A percentile compares a stretch with the other conserved stretches of the same genome.
Conservation (phyloP, 2,329 filamentous ascomycete genomes). For the Falciphora oryzae region DNA sequence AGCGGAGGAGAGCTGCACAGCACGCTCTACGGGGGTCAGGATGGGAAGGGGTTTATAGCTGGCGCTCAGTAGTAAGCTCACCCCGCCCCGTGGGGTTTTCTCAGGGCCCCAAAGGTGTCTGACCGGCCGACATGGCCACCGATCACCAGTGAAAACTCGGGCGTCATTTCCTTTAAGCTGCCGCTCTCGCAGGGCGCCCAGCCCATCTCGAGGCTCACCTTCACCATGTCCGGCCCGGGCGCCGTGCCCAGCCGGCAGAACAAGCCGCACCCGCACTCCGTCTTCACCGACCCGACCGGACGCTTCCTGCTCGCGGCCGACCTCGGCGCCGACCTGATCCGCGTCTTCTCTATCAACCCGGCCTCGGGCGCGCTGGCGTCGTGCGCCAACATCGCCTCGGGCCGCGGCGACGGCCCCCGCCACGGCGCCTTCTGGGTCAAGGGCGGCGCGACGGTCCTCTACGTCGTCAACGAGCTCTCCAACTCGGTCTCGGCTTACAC, state of each 20-base stretch:
- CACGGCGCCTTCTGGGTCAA: slow-evolving; percentile 45
- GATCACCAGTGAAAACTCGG: slow-evolving; percentile 31
- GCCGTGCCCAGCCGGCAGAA: slow-evolving; percentile 45
- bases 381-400: slow-evolving; percentile 35
- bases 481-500: slow-evolving; percentile 45
- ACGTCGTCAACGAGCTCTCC: slow-evolving; percentile 38
- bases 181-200: slow-evolving; percentile 25
- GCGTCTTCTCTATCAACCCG: slow-evolving; percentile 45
- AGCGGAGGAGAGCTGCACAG: slow-evolving; percentile 35
- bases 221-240: slow-evolving; percentile 35
- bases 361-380: slow-evolving; percentile 37
- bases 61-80: slow-evolving; percentile 36
- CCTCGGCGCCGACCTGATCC: slow-evolving; percentile 48
- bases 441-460: slow-evolving; percentile 20
- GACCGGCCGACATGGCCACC: not conserved
- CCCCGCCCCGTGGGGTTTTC: not conserved
- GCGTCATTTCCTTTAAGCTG: slow-evolving; percentile 37
- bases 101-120: not conserved
- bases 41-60: slow-evolving; percentile 35
- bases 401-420: slow-evolving; percentile 44
- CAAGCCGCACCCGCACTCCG: slow-evolving; percentile 48
- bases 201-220: slow-evolving; percentile 31
- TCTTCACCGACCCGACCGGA: slow-evolving; percentile 42
- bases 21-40: slow-evolving; percentile 30
- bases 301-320: slow-evolving; percentile 45